A percentile compares a stretch with the other conserved stretches of the same genome.
These are phyloP conservation scores for Hanseniaspora guilliermondii DNA, from an alignment of 805 yeast genomes.

Conservation along the genomic window DNA sequence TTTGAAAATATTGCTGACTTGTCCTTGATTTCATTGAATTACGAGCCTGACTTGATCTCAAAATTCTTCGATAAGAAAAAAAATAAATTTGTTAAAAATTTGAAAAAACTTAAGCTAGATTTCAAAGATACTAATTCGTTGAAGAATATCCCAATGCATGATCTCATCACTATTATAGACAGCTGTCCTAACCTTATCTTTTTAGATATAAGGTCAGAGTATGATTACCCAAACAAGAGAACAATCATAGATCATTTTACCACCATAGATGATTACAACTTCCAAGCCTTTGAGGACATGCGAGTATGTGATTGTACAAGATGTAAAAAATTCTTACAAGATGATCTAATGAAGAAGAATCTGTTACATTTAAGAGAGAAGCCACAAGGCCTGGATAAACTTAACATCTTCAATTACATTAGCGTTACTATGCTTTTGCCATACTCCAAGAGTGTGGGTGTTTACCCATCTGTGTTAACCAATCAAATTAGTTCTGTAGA, in stretches of 20 bases:
- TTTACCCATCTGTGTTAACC: slow-evolving; percentile 33
- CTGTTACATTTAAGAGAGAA: slow-evolving; percentile 23
- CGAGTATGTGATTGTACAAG: slow-evolving; percentile 23
- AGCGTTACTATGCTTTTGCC: slow-evolving; percentile 29
- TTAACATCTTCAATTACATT: slow-evolving; percentile 31
- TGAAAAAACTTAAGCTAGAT: slow-evolving; percentile 32
- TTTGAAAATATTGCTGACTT: slow-evolving; percentile 30
- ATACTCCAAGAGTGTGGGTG: slow-evolving; percentile 34
- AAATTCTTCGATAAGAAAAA: slow-evolving; percentile 24
- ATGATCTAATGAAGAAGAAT: slow-evolving; percentile 27
- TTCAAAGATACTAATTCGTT: slow-evolving; percentile 28
- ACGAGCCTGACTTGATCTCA: slow-evolving; percentile 26
- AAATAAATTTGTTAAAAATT: slow-evolving; percentile 17
- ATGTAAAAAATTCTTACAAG: slow-evolving; percentile 25
- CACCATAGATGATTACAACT: not conserved
- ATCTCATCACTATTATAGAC: slow-evolving; percentile 27
- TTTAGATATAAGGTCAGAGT: slow-evolving; percentile 30
- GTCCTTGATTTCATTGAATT: slow-evolving; percentile 32
- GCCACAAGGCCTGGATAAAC: slow-evolving; percentile 24
- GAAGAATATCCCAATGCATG: slow-evolving; percentile 26
- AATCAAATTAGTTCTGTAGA: slow-evolving; percentile 10
- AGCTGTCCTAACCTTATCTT: slow-evolving; percentile 29
- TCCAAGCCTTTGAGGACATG: not conserved
- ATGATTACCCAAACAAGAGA: slow-evolving; percentile 3
- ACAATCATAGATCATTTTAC: slow-evolving; percentile 25